Percentiles rank a stretch among this genome's conserved stretches.
Conservation (phyloP, 768 basidiomycete genomes). For the Termitomyces sp. region DNA sequence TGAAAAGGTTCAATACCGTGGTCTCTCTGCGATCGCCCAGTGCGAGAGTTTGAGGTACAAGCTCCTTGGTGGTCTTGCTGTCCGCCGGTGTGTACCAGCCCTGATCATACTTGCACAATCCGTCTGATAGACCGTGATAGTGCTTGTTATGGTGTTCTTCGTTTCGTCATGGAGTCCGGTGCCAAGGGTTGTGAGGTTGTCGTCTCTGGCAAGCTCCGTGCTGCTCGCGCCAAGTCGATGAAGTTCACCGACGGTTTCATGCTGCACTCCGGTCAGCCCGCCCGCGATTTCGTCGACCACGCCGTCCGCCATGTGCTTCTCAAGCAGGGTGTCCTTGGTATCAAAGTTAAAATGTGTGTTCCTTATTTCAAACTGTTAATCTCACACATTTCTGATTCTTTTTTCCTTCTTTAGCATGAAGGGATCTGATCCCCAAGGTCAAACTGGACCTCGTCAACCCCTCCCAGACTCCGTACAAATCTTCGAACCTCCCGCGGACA, state of each 20-base stretch:
- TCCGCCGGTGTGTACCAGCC: slow-evolving; percentile 70
- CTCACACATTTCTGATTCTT: slow-evolving; percentile 4
- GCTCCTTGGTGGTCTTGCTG: slow-evolving; percentile 97
- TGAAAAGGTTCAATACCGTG: slow-evolving; percentile 98
- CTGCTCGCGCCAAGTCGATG: slow-evolving; percentile 99
- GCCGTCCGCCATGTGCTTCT: slow-evolving; percentile 98
- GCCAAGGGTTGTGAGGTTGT: slow-evolving; percentile 99
- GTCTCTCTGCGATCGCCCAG: slow-evolving; percentile 96
- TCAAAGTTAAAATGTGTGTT: slow-evolving; percentile 97
- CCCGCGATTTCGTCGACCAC: slow-evolving; percentile 92
- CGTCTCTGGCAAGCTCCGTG: slow-evolving; percentile 98
- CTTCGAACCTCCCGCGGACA: slow-evolving; percentile 85
- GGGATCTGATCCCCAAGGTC: slow-evolving; percentile 89
- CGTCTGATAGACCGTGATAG: slow-evolving; percentile 30
- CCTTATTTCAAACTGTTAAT: not conserved
- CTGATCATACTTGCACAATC: not conserved
- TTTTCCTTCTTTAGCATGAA: slow-evolving; percentile 70
- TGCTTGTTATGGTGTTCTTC: slow-evolving; percentile 99
- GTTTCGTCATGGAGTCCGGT: slow-evolving; percentile 99
- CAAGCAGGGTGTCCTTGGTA: slow-evolving; percentile 97
- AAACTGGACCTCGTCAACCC: slow-evolving; percentile 83
- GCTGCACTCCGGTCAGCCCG: slow-evolving; percentile 98
- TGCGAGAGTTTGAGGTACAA: slow-evolving; percentile 99
- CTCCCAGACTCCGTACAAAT: slow-evolving; percentile 94
- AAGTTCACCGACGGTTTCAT: slow-evolving; percentile 99